Percentiles rank a stretch among this genome's conserved stretches.
phyloP scores from a whole-genome alignment of 331 rosid species.

The Dryas integrifolia region DNA sequence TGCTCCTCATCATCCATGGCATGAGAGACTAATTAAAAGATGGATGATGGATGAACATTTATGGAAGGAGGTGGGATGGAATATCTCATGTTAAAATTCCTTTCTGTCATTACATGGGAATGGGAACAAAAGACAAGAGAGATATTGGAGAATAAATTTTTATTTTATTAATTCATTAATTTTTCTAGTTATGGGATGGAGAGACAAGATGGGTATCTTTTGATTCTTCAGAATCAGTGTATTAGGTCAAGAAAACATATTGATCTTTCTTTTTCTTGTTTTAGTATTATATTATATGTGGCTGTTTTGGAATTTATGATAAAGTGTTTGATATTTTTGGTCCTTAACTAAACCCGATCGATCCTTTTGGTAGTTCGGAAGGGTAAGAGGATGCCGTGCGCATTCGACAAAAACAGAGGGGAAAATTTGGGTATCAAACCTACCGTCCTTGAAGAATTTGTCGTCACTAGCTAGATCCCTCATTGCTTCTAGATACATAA shows the following conservation, averaged over 20 bases:
- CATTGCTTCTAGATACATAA: slow-evolving; percentile 36
- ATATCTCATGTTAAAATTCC: slow-evolving; percentile 35
- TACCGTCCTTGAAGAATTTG: slow-evolving; percentile 46
- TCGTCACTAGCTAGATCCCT: not conserved
- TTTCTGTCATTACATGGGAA: slow-evolving; percentile 47
- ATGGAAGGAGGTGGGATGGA: slow-evolving; percentile 10
- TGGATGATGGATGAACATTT: slow-evolving; percentile 30
- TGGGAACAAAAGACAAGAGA: slow-evolving; percentile 31
- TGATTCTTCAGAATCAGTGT: slow-evolving; percentile 50
- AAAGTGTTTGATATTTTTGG: slow-evolving; percentile 24
- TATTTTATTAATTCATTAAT: not conserved
- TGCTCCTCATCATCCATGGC: slow-evolving; percentile 54
- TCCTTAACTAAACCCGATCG: not conserved
- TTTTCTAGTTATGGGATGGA: slow-evolving; percentile 25
- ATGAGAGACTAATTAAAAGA: slow-evolving; percentile 23
- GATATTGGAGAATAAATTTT: slow-evolving; percentile 21
- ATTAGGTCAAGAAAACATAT: slow-evolving; percentile 45
- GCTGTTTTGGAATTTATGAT: slow-evolving; percentile 31
- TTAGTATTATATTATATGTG: not conserved
- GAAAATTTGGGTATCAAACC: slow-evolving; percentile 63
- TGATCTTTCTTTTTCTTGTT: slow-evolving; percentile 22
- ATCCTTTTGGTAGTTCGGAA: slow-evolving; percentile 51
- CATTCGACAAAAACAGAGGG: slow-evolving; percentile 65
- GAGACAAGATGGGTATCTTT: slow-evolving; percentile 57
- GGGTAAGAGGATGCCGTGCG: slow-evolving; percentile 59